A percentile compares a stretch with the other conserved stretches of the same genome.
These are phyloP conservation scores for Sequoiadendron giganteum DNA, from an alignment of 75 land plant genomes.

Conservation along the genomic window DNA sequence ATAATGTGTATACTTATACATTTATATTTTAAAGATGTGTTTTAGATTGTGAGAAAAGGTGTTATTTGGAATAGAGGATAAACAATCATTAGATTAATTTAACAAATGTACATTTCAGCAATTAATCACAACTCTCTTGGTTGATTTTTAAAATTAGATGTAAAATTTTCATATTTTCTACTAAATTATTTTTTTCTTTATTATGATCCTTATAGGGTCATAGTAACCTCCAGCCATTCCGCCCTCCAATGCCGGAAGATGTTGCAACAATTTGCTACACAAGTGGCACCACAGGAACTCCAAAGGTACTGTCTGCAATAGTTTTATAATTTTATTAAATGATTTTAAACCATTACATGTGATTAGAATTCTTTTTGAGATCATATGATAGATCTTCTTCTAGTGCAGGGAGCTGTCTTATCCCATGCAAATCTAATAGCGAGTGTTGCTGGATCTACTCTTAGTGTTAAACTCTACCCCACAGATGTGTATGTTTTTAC, in stretches of 20 bases:
- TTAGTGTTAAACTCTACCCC: slow-evolving; percentile 31
- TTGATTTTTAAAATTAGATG: not conserved
- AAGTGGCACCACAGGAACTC: slow-evolving; percentile 99
- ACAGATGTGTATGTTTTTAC: slow-evolving; percentile 74
- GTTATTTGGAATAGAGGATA: not conserved
- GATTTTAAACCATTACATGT: not conserved
- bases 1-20: not conserved
- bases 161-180: not conserved
- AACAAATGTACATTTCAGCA: not conserved
- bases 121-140: not conserved
- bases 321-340: not conserved
- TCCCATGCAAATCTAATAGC: slow-evolving; percentile 86
- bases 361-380: slow-evolving; percentile 1
- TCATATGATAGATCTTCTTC: slow-evolving; percentile 3
- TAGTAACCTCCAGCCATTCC: slow-evolving; percentile 58
- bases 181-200: not conserved
- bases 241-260: slow-evolving; percentile 84
- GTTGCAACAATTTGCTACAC: slow-evolving; percentile 97
- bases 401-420: slow-evolving; percentile 79
- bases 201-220: slow-evolving; percentile 52
- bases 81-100: not conserved
- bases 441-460: slow-evolving; percentile 66
- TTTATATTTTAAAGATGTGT: not conserved
- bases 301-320: slow-evolving; percentile 60
- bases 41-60: not conserved